Base-by-base conservation (phyloP, 2,329 filamentous ascomycete species). In the Pseudocercospora vitis region DNA sequence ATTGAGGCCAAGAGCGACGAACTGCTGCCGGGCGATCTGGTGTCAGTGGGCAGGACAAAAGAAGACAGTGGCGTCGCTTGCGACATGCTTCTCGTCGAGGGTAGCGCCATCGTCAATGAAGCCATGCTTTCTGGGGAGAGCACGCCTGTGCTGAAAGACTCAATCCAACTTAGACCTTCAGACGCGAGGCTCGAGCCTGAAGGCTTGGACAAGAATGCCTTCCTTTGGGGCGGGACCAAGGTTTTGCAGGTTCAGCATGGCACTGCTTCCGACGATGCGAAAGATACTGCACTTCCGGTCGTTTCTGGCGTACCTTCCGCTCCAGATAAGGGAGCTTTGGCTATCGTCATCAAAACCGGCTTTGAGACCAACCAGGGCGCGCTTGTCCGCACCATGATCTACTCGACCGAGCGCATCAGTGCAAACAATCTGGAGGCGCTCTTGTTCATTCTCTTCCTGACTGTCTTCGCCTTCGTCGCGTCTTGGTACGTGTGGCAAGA, bases 401-500 rank as follows among this genome's bases (percentile, higher is more conserved):
- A 96, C 77, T 96, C 95, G 1, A 99, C 94, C 1, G 94, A 99
- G 73, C 90, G 92, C 62, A 92, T 99, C 19, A 97, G 92, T n/a
- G 94, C 94, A 64, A 96, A 96, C 76, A 97, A 99, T 68, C 86
- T 86, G 39, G 94, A 99, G 74, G 94, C 94, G 1, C 77, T 99
- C n/a, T 81, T 95, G 57, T 99, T 99, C 77, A 99, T 99, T 62
- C 81, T 99, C 55, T 99, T 99, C 80, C 81, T 99, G 23, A 82
- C 96, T 50, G 83, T 97, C 65, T 99, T 99, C 75, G 95, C 95
- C 65, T 83, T 99, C 70, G 95, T 94, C 52, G 94, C 94, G 48
- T 96, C 94, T 9, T 96, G 94, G 91, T 99, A 99, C 71, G 94
- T 99, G 55, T 99, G 94, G 94, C 84, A 91, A 58, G 92, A 99